A percentile compares a stretch with the other conserved stretches of the same genome.
Conservation (phyloP, 441 rosid genomes). For the Omphalea diandra region DNA sequence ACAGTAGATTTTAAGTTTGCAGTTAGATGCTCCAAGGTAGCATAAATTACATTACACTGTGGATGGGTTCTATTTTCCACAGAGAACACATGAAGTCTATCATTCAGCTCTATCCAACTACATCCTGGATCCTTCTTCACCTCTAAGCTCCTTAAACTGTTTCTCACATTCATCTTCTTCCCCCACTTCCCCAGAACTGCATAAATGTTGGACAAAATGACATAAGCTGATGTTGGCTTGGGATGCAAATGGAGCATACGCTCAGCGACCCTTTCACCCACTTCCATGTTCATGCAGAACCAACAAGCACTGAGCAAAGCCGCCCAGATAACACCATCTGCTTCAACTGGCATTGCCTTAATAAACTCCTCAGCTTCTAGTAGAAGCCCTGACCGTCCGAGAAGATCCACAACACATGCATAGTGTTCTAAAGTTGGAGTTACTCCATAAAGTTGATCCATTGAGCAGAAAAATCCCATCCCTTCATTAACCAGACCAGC, state of each 20-base stretch:
- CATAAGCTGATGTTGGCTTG: constrained; percentile 38
- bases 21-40: constrained; percentile 39
- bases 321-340: constrained; percentile 55
- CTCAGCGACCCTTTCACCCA: constrained; percentile 49
- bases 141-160: constrained; percentile 37
- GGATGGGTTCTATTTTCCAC: constrained; percentile 42
- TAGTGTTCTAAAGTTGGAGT: constrained; percentile 48
- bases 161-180: constrained; percentile 47
- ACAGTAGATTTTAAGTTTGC: constrained; percentile 32
- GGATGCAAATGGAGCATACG: constrained; percentile 36
- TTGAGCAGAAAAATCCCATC: constrained; percentile 37
- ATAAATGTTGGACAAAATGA: constrained; percentile 51
- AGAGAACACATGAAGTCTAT: constrained; percentile 40
- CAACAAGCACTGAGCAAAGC: constrained; percentile 56
- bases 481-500: constrained; percentile 49
- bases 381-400: constrained; percentile 47
- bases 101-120: constrained; percentile 53
- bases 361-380: constrained; percentile 55
- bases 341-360: constrained; percentile 47
- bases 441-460: constrained; percentile 34
- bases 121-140: constrained; percentile 52
- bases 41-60: constrained; percentile 33
- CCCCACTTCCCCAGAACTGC: constrained; percentile 49
- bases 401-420: constrained; percentile 56
- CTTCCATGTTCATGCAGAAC: constrained; percentile 50